Evolutionary conservation across 768 basidiomycete genomes (phyloP), one percentile per base, ranked within the genome.

Genomic region (Tricholoma hemisulphureum): DNA sequence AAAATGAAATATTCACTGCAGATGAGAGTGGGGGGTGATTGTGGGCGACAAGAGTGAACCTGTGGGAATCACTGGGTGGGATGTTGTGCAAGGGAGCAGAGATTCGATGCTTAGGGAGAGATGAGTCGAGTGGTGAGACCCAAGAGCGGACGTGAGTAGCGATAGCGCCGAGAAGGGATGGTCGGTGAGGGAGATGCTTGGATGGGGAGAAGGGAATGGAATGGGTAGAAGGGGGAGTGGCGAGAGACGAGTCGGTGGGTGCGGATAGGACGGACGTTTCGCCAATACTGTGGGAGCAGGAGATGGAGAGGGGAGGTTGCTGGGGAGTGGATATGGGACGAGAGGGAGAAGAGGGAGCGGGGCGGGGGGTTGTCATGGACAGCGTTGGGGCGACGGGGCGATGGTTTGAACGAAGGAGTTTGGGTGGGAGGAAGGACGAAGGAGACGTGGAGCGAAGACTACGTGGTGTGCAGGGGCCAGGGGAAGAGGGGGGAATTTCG

Each of bases 311-410:
- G 1, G 69, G 54, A 31, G 71, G 75, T 43, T 71, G 74, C 23
- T 69, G 69, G 0, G 74, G 68, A 9, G 73, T 71, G 41, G 64
- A 34, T 18, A 76, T 69, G 6, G 78, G 68, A 50, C 69, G 57
- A 26, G 73, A 64, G 39, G 74, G 58, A 48, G 63, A 69, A 49
- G 65, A 69, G 55, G 62, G 61, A 5, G 68, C 49, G 6, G 61
- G 69, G n/a, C 61, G 66, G 0, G 81, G 75, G 1, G 74, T 75
- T 11, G 81, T 80, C 61, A 83, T 73, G 60, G 75, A 80, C 57
- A 86, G 80, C 1, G 83, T 76, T 3, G 84, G 83, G 0, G 77
- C 73, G 2, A 78, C 67, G 2, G 77, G 76, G 32, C 77, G 76
- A 9, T 75, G 73, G 23, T 69, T 35, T n/a, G 73, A 54, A 60